A percentile compares a stretch with the other conserved stretches of the same genome.
phyloP scores from a whole-genome alignment of 2,329 filamentous ascomycete genomes.

The Aspergillus pseudoviridinutans region DNA sequence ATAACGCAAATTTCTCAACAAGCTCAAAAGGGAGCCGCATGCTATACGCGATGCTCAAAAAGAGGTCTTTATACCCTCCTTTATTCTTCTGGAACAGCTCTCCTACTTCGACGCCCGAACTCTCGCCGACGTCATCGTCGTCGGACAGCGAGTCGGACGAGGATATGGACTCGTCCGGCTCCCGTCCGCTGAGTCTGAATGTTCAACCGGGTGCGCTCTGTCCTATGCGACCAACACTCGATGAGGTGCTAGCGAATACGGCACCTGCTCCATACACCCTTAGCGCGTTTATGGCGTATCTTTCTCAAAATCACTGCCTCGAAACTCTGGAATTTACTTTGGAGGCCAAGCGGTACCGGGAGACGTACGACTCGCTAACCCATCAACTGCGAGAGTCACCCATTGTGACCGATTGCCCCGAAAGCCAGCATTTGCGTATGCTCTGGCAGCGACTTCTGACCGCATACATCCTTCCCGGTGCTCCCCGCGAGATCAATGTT shows the following conservation, averaged over 20 bases:
- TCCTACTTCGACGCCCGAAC: constrained; percentile 43
- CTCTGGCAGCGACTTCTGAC: constrained; percentile 86
- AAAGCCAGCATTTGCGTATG: constrained; percentile 67
- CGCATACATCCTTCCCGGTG: constrained; percentile 83
- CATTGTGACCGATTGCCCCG: constrained; percentile 50
- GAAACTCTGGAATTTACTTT: constrained; percentile 96
- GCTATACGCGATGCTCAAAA: constrained; percentile 37
- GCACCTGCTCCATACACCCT: constrained; percentile 87
- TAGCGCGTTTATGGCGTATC: constrained; percentile 89
- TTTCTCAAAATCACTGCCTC: constrained; percentile 94
- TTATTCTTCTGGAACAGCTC: constrained; percentile 36
- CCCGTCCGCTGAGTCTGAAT: constrained; percentile 43
- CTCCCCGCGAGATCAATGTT: constrained; percentile 84
- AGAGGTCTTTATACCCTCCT: constrained; percentile 33
- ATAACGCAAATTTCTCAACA: constrained; percentile 9
- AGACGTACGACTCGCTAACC: constrained; percentile 59
- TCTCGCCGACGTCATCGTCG: constrained; percentile 38
- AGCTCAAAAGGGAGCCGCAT: constrained; percentile 18
- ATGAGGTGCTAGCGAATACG: constrained; percentile 82
- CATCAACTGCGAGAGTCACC: constrained; percentile 47
- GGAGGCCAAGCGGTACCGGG: constrained; percentile 81
- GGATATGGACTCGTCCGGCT: constrained; percentile 40
- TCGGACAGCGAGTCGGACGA: constrained; percentile 44
- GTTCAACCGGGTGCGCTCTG: constrained; percentile 37
- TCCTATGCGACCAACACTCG: constrained; percentile 64